Conservation (phyloP, 306 rosid species). For the Pyrus pyrifolia region DNA sequence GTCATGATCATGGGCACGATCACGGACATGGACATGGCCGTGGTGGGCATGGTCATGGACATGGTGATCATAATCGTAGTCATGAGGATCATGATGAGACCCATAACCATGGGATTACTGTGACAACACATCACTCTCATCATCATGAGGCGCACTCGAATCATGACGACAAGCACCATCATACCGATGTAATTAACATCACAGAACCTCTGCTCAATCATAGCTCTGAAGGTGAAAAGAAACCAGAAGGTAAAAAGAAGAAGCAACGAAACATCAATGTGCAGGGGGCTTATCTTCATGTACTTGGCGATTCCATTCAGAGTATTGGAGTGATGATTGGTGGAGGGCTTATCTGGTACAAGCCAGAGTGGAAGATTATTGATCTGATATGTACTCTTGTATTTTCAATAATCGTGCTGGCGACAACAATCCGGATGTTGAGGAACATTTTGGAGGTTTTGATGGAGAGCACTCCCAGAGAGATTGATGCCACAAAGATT, state of each 20-base stretch:
- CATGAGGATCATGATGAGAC: slow-evolving; percentile 7
- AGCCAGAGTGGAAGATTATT: slow-evolving; percentile 43
- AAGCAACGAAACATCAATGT: slow-evolving; percentile 36
- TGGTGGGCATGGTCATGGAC: slow-evolving; percentile 5
- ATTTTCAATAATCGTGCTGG: slow-evolving; percentile 33
- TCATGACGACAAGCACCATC: slow-evolving; percentile 12
- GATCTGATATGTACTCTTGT: slow-evolving; percentile 40
- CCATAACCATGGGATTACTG: slow-evolving; percentile 5
- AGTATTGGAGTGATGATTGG: slow-evolving; percentile 64
- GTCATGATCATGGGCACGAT: slow-evolving; percentile 37
- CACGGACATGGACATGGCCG: slow-evolving; percentile 30
- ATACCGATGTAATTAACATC: slow-evolving; percentile 6
- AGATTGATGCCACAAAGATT: slow-evolving; percentile 48
- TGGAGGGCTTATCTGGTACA: slow-evolving; percentile 52
- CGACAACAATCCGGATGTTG: slow-evolving; percentile 50
- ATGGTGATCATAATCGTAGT: slow-evolving; percentile 24
- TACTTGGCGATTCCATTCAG: slow-evolving; percentile 52
- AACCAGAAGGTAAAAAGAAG: background rate
- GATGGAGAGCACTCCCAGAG: slow-evolving; percentile 57
- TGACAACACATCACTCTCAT: slow-evolving; percentile 2
- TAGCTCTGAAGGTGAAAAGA: slow-evolving; percentile 17
- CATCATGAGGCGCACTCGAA: slow-evolving; percentile 10
- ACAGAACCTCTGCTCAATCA: slow-evolving; percentile 29
- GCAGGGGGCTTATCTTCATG: slow-evolving; percentile 60
- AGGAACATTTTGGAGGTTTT: slow-evolving; percentile 48